phyloP scores from a whole-genome alignment of 1,139 yeast genomes.

The Arxiozyma telluris region DNA sequence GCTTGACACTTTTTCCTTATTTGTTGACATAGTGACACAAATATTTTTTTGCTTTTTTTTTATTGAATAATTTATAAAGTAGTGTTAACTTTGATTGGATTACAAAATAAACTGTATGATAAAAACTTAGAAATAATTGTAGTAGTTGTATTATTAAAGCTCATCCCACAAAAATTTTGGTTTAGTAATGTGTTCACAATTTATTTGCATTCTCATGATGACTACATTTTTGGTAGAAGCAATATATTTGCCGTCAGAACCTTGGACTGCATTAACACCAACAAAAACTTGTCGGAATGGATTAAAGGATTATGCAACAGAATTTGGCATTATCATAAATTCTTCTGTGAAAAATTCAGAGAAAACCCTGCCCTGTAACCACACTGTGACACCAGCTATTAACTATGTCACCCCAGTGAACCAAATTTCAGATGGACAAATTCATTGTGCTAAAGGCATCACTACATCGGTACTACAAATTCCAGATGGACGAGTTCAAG shows the following conservation, averaged over 20 bases:
- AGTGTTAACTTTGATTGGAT: background rate
- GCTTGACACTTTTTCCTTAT: no score
- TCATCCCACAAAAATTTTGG: no score
- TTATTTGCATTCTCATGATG: background rate
- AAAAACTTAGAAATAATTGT: background rate
- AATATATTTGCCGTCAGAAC: slow-evolving; percentile 46
- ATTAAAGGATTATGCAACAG: slow-evolving; percentile 32
- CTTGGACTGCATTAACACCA: slow-evolving; percentile 70
- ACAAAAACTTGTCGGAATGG: slow-evolving; percentile 49
- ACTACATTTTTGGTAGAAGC: slow-evolving; percentile 5
- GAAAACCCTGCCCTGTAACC: no score
- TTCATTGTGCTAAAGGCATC: slow-evolving; percentile 35
- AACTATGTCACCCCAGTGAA: no score
- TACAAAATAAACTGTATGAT: background rate
- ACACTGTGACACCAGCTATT: no score
- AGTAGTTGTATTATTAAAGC: no score
- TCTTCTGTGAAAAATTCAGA: no score
- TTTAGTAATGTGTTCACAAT: background rate
- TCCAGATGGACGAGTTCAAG: slow-evolving; percentile 19
- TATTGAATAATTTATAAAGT: background rate
- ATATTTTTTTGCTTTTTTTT: no score
- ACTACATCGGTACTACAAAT: slow-evolving; percentile 34
- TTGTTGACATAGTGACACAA: background rate
- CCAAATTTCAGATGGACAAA: slow-evolving; percentile 46
- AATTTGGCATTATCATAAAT: slow-evolving; percentile 14